phyloP scores from a whole-genome alignment of 768 basidiomycete genomes.

The Trametes cubensis region DNA sequence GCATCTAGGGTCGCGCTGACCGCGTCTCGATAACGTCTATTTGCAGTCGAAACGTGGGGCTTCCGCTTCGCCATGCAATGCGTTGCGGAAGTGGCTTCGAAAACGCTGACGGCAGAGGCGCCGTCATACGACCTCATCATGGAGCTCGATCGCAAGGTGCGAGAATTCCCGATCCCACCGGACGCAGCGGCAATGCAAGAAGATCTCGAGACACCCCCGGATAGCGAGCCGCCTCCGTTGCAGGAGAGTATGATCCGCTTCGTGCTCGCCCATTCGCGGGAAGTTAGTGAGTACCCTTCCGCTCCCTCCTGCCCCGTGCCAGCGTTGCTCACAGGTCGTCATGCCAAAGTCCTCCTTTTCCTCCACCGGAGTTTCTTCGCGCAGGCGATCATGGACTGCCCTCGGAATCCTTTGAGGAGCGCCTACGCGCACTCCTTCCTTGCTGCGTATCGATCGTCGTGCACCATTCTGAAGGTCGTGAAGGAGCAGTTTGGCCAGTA shows the following conservation, averaged over 20 bases:
- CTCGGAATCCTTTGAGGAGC: slow-evolving; percentile 67
- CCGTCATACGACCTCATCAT: slow-evolving; percentile 68
- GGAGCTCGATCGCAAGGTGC: slow-evolving; percentile 69
- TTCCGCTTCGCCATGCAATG: slow-evolving; percentile 68
- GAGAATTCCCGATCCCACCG: slow-evolving; percentile 59
- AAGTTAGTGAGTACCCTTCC: slow-evolving; percentile 52
- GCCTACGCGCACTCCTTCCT: slow-evolving; percentile 74
- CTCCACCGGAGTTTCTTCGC: slow-evolving; percentile 76
- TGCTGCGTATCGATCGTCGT: slow-evolving; percentile 69
- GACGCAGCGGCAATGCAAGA: slow-evolving; percentile 45
- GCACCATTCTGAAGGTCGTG: slow-evolving; percentile 59
- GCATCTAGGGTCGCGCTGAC: background rate
- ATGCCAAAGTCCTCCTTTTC: slow-evolving; percentile 54
- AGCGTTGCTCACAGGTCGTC: background rate
- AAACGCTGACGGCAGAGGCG: slow-evolving; percentile 64
- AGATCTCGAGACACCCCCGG: slow-evolving; percentile 25
- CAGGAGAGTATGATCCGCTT: slow-evolving; percentile 43
- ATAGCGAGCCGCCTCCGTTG: slow-evolving; percentile 27
- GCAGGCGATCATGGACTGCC: slow-evolving; percentile 69
- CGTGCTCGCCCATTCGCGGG: slow-evolving; percentile 44
- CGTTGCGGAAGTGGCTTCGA: slow-evolving; percentile 62
- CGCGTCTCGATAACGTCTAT: slow-evolving; percentile 1
- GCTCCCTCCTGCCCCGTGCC: slow-evolving; percentile 37
- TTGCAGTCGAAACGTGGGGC: slow-evolving; percentile 59
- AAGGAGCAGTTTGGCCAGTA: slow-evolving; percentile 52